Evolutionary conservation across 345 rosid species (phyloP), one percentile per base, ranked within the genome.

Genomic region (Euphorbia peplus): DNA sequence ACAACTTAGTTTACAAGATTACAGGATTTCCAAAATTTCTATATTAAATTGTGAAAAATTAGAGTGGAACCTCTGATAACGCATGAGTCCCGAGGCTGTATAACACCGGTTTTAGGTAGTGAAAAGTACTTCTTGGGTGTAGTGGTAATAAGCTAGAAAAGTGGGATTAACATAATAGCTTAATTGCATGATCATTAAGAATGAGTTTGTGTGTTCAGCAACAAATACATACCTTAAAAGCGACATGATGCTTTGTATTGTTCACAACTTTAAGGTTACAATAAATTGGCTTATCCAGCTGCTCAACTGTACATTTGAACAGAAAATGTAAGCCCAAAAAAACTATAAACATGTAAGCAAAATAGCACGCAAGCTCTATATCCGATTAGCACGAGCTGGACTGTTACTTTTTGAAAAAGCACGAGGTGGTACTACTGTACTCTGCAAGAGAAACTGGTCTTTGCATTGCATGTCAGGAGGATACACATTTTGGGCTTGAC

Each of bases 81-180:
- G 66, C 84, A 82, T 1, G 90, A 87, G 75, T 88, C 92, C 87
- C 91, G 83, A 28, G 98, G 95, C 74, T 78, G 96, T 64, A 93
- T 69, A 53, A 87, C 90, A 52, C 95, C 89, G 22, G 92, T 86
- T 81, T 91, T 93, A 28, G 98, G 98, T 80, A 97, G 84, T 56
- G 91, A 97, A 74, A 87, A 93, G 86, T 93, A 93, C 90, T 91
- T 93, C 81, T 87, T 93, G 0, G 98, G 98, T 52, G 96, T 88
- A 75, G 98, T 93, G 39, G 98, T 93, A 81, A 91, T 93, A 68
- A 93, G 97, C 98, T 93, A 68, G 68, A 57, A 67, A 37, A 58
- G 52, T 50, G 29, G 21, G 39, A 50, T 57, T 22, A 5, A 26
- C 32, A 48, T 2, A 35, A 37, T 25, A n/a, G 28, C 29, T 61